Evolutionary conservation across 441 rosid genomes (phyloP), one percentile per base, ranked within the genome.

Genomic region (Arabidopsis hybrid): DNA sequence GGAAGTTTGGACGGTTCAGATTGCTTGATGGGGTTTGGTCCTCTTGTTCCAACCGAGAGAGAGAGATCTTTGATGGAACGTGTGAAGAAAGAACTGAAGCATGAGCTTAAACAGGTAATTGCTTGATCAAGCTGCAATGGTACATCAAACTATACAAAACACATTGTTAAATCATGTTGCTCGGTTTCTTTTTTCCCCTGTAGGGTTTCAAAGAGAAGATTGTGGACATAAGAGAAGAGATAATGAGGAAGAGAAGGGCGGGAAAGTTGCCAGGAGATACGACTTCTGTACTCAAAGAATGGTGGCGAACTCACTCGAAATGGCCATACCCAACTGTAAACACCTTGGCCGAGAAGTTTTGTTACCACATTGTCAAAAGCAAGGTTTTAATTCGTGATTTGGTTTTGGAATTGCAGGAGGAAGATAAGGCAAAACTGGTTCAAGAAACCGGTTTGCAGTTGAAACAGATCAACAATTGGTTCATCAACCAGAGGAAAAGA

Each of bases 311-410:
- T 38, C 99, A 95, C 80, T 72, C 95, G 29, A 95, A 93, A 82
- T 95, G 98, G 99, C 99, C 99, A 35, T 93, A 95, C 66, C 99
- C 99, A 60, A 95, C 99, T 5, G 99, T 95, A 82, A 81, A 84
- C 67, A 12, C 67, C 53, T 39, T 55, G 18, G 34, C 55, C 3
- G 36, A 4, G 0, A 16, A 56, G 14, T 17, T 46, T 0, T 42
- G 2, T 70, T 32, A 18, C 4, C 0, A 64, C 36, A 39, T 7
- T 39, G 16, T 64, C 11, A 1, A 1, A 13, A 6, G 11, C 43
- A 21, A 0, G 47, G 4, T 43, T 65, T 29, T 51, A n/a, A 56
- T 55, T 67, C 36, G 47, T 62, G 53, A 14, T 10, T 47, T 16
- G 36, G 49, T 46, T 39, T 67, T 61, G 61, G 42, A 64, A 52